Evolutionary conservation across 192 early-diverging fungal species (phyloP).

Genomic region (Coemansia sp.): DNA sequence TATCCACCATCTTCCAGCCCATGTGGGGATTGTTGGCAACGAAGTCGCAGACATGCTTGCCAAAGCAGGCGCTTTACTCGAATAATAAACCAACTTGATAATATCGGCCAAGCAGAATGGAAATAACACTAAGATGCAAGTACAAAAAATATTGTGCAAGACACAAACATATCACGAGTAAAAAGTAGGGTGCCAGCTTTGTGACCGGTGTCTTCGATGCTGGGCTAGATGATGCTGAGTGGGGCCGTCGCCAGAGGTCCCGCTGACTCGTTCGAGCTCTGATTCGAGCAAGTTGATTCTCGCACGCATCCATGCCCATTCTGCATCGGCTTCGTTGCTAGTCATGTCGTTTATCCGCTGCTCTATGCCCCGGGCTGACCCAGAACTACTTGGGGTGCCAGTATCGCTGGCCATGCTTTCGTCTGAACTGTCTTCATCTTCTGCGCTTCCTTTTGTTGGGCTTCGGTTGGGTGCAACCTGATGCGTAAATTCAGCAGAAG

Average conservation of each 20-base stretch:
- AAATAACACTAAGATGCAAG: background rate
- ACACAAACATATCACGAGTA: background rate
- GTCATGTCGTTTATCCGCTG: slow-evolving; percentile 15
- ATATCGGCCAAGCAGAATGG: no score
- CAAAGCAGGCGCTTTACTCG: slow-evolving; percentile 45
- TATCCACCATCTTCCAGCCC: slow-evolving; percentile 46
- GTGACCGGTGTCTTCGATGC: background rate
- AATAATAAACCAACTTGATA: no score
- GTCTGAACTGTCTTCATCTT: background rate
- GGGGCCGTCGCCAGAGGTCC: background rate
- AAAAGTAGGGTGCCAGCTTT: background rate
- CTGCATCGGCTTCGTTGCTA: slow-evolving; percentile 29
- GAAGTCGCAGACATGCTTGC: slow-evolving; percentile 48
- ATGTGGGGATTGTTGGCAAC: slow-evolving; percentile 43
- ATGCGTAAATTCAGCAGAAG: slow-evolving; percentile 16
- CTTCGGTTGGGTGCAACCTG: background rate
- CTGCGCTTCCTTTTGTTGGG: background rate
- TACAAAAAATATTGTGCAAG: background rate
- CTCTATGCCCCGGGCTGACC: no score
- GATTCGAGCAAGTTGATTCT: slow-evolving; percentile 35
- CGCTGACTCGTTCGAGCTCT: slow-evolving; percentile 17
- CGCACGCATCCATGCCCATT: slow-evolving; percentile 28
- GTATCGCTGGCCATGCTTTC: no score
- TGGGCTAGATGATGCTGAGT: background rate
- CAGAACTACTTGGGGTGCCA: no score